Evolutionary conservation across 495 filamentous ascomycete genomes (phyloP), one percentile per base, ranked within the genome.

Genomic region (Penicillium bialowiezense): DNA sequence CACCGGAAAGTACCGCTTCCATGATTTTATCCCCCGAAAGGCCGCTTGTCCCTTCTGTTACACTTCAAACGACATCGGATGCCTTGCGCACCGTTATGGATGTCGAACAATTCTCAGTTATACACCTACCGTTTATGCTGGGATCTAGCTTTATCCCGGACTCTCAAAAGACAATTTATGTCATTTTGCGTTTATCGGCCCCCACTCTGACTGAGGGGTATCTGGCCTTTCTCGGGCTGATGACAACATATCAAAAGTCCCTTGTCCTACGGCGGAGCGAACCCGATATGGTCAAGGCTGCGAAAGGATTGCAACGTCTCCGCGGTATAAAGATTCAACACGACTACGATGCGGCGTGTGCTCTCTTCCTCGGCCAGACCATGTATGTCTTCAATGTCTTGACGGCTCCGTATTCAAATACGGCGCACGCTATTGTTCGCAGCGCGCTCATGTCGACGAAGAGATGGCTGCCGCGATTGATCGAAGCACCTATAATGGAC

Each of bases 361-460:
- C 50, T 18, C 54, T 65, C 29, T 60, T 65, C 41, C 51, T 65
- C 12, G 62, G 62, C 4, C 62, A 65, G 48, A 58, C 52, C 1
- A 60, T 65, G 56, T 65, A 63, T 33, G 51, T 65, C 34, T 65
- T 65, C 33, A 60, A 65, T 29, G 49, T 65, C 28, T 53, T 65
- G 40, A 65, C 51, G 6, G 54, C 59, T n/a, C 49, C 53, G 7
- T 57, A 51, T 36, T 60, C 62, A 5, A 51, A 53, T 5, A 55
- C 62, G 2, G 60, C 59, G 31, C 60, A 63, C 36, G 51, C 62
- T 12, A 65, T 65, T 19, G 46, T 65, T 17, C 56, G 56, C 24
- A 63, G 54, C 23, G 42, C 62, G 10, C 60, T 65, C 41, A 53
- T 65, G 32, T 60, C 62, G n/a, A 48, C 57, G 4, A 58, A 62